Percentiles rank a stretch among this genome's conserved stretches.
Evolutionary conservation across 306 rosid genomes (phyloP).

Genomic region (Castanea sativa): DNA sequence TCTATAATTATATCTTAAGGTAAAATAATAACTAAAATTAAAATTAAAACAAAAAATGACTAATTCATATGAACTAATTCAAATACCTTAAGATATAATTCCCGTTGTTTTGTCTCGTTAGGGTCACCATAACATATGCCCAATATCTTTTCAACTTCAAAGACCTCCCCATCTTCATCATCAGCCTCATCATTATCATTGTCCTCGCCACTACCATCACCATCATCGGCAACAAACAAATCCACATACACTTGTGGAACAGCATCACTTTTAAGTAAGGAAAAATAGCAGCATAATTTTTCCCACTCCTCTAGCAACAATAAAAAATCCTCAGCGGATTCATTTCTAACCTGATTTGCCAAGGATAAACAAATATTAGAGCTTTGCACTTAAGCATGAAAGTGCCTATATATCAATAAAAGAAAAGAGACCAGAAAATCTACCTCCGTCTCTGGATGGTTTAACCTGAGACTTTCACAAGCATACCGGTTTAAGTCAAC

Average conservation of each 20-base stretch:
- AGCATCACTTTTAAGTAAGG: conserved; percentile 34
- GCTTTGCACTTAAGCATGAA: background rate
- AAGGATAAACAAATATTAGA: background rate
- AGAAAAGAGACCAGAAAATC: background rate
- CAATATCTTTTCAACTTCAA: conserved; percentile 55
- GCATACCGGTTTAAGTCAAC: conserved; percentile 67
- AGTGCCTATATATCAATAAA: background rate
- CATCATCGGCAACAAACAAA: conserved; percentile 35
- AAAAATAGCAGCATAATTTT: conserved; percentile 45
- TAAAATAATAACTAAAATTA: too few relatives aligned
- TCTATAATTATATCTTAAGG: too few relatives aligned
- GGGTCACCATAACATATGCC: conserved; percentile 64
- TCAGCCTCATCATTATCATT: conserved; percentile 11
- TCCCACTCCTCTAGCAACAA: conserved; percentile 63
- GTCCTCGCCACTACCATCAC: background rate
- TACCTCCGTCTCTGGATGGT: conserved; percentile 83
- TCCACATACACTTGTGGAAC: conserved; percentile 34
- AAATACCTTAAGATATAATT: conserved; percentile 61
- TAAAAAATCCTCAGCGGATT: conserved; percentile 67
- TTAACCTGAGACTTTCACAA: conserved; percentile 53
- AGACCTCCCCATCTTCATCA: conserved; percentile 36
- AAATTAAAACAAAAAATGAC: too few relatives aligned
- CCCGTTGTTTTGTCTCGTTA: conserved; percentile 22
- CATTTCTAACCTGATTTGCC: conserved; percentile 69
- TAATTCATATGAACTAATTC: background rate